These are phyloP conservation scores for Yamadazyma siamensis DNA, from an alignment of 1,139 yeast species.

Conservation along the genomic window DNA sequence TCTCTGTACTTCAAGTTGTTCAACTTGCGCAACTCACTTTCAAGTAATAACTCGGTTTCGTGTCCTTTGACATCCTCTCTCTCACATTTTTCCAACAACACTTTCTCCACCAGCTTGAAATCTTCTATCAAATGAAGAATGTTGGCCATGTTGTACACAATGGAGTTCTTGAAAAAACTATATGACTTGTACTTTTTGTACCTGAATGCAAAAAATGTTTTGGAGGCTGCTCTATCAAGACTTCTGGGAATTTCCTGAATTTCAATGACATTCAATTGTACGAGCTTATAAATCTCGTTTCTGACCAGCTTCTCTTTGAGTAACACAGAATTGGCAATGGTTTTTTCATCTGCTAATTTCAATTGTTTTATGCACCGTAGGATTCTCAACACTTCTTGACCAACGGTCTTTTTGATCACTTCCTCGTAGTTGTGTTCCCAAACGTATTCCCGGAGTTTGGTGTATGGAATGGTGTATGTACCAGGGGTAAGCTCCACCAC, in stretches of 20 bases:
- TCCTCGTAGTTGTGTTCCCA: constrained; percentile 60
- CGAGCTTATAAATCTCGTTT: constrained; percentile 53
- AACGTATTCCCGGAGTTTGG: constrained; percentile 40
- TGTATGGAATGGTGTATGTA: constrained; percentile 38
- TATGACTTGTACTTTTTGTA: constrained; percentile 62
- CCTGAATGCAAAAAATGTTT: constrained; percentile 81
- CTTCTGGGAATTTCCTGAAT: constrained; percentile 92
- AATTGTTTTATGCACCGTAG: constrained; percentile 65
- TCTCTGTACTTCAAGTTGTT: constrained; percentile 59
- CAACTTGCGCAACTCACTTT: constrained; percentile 72
- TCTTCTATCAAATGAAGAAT: constrained; percentile 52
- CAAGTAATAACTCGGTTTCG: constrained; percentile 70
- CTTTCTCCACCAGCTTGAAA: constrained; percentile 59
- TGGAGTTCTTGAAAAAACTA: constrained; percentile 37
- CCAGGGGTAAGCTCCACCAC: constrained; percentile 43
- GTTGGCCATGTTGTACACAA: constrained; percentile 53
- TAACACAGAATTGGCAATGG: constrained; percentile 71
- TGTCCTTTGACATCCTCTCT: constrained; percentile 88
- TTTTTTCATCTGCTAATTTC: constrained; percentile 78
- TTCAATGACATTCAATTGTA: constrained; percentile 59
- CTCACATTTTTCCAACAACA: constrained; percentile 73
- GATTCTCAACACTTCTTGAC: constrained; percentile 57
- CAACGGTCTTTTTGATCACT: constrained; percentile 55
- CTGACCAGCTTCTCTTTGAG: constrained; percentile 77
- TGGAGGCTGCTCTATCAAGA: constrained; percentile 86